Base-by-base conservation (phyloP, 495 filamentous ascomycete genomes). In the Pyronema domesticum region DNA sequence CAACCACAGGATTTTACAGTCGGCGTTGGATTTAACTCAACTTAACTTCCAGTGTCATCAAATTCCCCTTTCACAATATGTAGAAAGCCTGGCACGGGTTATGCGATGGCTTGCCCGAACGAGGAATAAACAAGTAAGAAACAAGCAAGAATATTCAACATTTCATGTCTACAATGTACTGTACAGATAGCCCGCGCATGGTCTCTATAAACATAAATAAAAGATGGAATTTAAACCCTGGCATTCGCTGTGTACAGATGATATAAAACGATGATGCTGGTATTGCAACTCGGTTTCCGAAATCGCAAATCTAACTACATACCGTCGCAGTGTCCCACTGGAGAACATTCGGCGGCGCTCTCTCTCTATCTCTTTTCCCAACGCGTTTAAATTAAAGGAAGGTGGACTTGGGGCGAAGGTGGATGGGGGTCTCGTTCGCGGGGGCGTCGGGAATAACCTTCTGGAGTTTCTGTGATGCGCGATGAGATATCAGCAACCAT, bases 361-460 rank as follows among this genome's bases (percentile, higher is more conserved):
- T 17, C 39, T 42, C 15, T 17, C 15, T 17, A 13, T 17, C 15
- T 7, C 39, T 6, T 42, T 42, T 6, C 6, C 39, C 11, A 42
- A 17, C 39, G 11, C 11, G 39, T 42, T 13, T 42, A 13, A 50
- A 35, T 37, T 65, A 57, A 44, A 52, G 59, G 19, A 57, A 57
- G 6, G 46, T 51, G n/a, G 17, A 18, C 6, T 46, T 14, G 36
- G 36, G 19, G n/a, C 86, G 77, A 60, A 89, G 74, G 68, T 96
- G 91, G 56, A 95, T 83, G 19, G 86, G 91, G 17, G 73, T 77
- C 62, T 82, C 75, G 67, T 79, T 75, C 64, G 80, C 76, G 54
- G 88, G 87, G 51, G 85, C 71, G 42, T 82, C 87, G 51, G 91
- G 91, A 64, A 98, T 85, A 57, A 74, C 78, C 45, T 65, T 65